These are phyloP conservation scores for Umbelopsis sp. DNA, from an alignment of 192 early-diverging fungal species.

Conservation along the genomic window DNA sequence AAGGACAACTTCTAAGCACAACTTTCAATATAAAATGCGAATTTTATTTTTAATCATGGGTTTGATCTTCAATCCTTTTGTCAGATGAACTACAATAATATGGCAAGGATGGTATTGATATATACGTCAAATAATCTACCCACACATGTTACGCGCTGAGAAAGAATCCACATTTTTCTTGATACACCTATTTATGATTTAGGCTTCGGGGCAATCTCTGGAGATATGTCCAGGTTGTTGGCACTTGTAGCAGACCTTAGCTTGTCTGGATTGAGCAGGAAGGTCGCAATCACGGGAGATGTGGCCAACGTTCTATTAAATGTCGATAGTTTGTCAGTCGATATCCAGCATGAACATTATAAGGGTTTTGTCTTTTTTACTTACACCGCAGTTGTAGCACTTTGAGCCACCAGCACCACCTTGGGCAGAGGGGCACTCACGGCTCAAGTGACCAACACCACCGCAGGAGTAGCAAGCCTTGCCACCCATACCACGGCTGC, in stretches of 20 bases:
- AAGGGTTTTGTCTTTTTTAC: background rate
- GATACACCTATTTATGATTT: background rate
- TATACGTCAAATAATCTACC: slow-evolving; percentile 23
- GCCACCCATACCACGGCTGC: slow-evolving; percentile 15
- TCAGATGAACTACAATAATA: slow-evolving; percentile 13
- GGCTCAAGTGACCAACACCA: slow-evolving; percentile 38
- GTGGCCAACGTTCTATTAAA: slow-evolving; percentile 35
- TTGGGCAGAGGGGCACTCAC: slow-evolving; percentile 30
- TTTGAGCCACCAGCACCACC: slow-evolving; percentile 26
- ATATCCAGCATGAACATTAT: background rate
- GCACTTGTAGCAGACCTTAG: slow-evolving; percentile 56
- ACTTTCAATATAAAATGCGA: too few relatives aligned
- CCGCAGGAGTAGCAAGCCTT: slow-evolving; percentile 40
- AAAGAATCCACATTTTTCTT: background rate
- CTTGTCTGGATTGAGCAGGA: slow-evolving; percentile 24
- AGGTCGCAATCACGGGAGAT: slow-evolving; percentile 38
- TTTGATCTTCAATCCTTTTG: slow-evolving; percentile 8
- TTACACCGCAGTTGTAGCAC: slow-evolving; percentile 48
- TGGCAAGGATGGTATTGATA: slow-evolving; percentile 22
- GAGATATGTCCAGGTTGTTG: slow-evolving; percentile 49
- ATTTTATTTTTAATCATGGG: slow-evolving; percentile 4
- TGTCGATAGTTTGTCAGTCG: background rate
- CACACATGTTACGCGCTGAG: slow-evolving; percentile 18
- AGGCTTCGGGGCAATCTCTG: slow-evolving; percentile 19
- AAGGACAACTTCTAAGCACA: too few relatives aligned